phyloP scores from a whole-genome alignment of 2,329 filamentous ascomycete species.

The Pseudogymnoascus pannorum region DNA sequence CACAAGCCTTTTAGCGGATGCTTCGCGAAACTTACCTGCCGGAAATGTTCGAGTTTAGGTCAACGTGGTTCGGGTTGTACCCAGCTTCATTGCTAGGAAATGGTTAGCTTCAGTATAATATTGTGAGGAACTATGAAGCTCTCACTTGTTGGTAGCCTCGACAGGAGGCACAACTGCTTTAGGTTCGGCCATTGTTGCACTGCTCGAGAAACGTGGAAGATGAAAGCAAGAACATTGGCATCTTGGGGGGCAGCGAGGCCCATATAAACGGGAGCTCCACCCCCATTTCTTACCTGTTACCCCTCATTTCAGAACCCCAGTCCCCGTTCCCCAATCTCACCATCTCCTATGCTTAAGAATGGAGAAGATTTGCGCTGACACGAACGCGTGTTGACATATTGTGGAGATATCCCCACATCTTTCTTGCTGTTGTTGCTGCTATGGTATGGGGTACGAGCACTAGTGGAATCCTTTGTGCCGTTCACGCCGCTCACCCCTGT shows the following conservation, averaged over 20 bases:
- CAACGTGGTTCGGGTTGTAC: not conserved
- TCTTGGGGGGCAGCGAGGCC: not conserved
- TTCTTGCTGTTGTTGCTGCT: not conserved
- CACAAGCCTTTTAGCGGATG: slow-evolving; percentile 1
- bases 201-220: not conserved
- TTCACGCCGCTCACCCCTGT: not conserved
- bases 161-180: not conserved
- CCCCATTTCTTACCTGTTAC: not conserved
- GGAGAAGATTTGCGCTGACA: not conserved
- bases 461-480: not conserved
- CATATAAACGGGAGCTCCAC: not conserved
- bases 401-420: not conserved
- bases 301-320: not conserved
- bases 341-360: not conserved
- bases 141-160: not conserved
- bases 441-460: not conserved
- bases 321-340: not conserved
- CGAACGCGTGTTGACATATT: not conserved
- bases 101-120: not conserved
- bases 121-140: not conserved
- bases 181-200: not conserved
- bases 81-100: not conserved
- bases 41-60: slow-evolving; percentile 4
- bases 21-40: not conserved
- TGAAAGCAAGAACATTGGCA: not conserved